phyloP scores from a whole-genome alignment of 805 yeast species.

The Torulaspora maleeae region DNA sequence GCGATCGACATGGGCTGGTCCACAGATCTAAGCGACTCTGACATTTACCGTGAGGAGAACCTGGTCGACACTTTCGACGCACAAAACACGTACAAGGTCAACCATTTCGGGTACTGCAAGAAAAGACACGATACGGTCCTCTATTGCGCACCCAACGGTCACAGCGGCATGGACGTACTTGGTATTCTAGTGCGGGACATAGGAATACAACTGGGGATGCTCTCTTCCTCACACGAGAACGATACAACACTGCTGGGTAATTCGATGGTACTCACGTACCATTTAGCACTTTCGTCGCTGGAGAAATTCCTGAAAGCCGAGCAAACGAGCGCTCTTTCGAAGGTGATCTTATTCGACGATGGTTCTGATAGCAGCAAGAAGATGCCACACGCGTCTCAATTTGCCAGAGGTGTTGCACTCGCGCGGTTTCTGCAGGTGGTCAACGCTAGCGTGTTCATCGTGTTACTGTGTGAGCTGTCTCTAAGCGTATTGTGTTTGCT shows the following conservation, averaged over 20 bases:
- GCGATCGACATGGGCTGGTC: slow-evolving; percentile 31
- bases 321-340: slow-evolving; percentile 19
- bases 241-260: slow-evolving; percentile 25
- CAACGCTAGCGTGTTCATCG: slow-evolving; percentile 12
- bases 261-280: slow-evolving; percentile 26
- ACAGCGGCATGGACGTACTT: slow-evolving; percentile 28
- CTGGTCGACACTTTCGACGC: slow-evolving; percentile 26
- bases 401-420: slow-evolving; percentile 18
- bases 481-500: slow-evolving; percentile 9
- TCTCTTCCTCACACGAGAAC: slow-evolving; percentile 18
- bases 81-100: slow-evolving; percentile 22
- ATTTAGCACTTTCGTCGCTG: slow-evolving; percentile 21
- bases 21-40: slow-evolving; percentile 12
- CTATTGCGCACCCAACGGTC: slow-evolving; percentile 23
- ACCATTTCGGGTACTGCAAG: slow-evolving; percentile 32
- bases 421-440: slow-evolving; percentile 15
- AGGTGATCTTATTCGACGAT: slow-evolving; percentile 13
- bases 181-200: slow-evolving; percentile 29
- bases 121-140: slow-evolving; percentile 7
- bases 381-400: slow-evolving; percentile 4
- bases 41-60: slow-evolving; percentile 27
- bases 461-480: slow-evolving; percentile 14
- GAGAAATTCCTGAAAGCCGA: slow-evolving; percentile 19
- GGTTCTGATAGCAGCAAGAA: slow-evolving; percentile 2
- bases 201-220: slow-evolving; percentile 29